Evolutionary conservation across 176 grass and related monocot species (phyloP).

Genomic region (Bromus sterilis): DNA sequence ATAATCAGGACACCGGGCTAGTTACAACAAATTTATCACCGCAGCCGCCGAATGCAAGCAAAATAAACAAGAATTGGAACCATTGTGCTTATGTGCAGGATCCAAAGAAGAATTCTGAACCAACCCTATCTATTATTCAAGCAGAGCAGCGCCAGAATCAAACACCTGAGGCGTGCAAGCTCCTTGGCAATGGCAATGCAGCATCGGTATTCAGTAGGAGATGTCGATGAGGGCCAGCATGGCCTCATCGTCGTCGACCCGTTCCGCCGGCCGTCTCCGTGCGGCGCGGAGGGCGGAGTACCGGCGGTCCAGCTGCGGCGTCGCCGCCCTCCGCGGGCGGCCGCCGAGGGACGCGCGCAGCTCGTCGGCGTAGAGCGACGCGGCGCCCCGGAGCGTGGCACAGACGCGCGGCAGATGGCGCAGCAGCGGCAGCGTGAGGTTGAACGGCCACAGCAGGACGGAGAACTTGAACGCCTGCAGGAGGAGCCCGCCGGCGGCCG

Average conservation of each 20-base stretch:
- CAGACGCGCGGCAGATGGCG: constrained; percentile 37
- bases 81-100: background rate
- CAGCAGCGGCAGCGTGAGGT: constrained; percentile 39
- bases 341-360: background rate
- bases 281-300: background rate
- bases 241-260: background rate
- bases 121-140: background rate
- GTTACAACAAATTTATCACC: too few species aligned
- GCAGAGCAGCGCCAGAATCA: background rate
- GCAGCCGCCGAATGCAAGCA: background rate
- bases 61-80: background rate
- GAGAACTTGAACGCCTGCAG: constrained; percentile 37
- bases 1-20: background rate
- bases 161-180: background rate
- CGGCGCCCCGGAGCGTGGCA: background rate
- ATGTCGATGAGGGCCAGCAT: background rate
- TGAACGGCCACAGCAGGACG: constrained; percentile 48
- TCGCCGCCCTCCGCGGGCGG: background rate
- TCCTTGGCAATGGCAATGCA: background rate
- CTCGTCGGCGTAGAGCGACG: constrained; percentile 10
- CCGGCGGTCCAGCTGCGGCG: background rate
- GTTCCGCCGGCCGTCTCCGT: background rate
- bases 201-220: background rate
- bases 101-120: background rate
- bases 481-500: constrained; percentile 15